A percentile compares a stretch with the other conserved stretches of the same genome.
phyloP scores from a whole-genome alignment of 2,329 filamentous ascomycete genomes.

The Dryadomyces quercus-mongolicae region DNA sequence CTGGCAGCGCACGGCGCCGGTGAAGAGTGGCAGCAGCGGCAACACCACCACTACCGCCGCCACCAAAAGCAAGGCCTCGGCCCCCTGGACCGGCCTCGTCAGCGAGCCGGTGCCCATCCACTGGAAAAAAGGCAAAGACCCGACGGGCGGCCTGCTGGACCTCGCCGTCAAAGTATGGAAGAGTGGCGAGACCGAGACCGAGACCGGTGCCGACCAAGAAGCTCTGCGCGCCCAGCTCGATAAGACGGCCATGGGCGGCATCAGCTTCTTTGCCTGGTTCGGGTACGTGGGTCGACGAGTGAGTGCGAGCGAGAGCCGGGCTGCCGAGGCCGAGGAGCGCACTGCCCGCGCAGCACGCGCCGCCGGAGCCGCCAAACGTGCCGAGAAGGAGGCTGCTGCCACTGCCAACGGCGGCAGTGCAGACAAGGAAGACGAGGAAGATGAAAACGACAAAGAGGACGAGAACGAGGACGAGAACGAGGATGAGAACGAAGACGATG shows the following conservation, averaged over 20 bases:
- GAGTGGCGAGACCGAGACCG: conserved; percentile 27
- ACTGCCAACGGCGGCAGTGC: conserved; percentile 20
- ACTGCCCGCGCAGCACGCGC: conserved; percentile 15
- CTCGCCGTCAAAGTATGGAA: conserved; percentile 58
- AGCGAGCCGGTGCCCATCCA: conserved; percentile 79
- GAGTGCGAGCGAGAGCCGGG: conserved; percentile 57
- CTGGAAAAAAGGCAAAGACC: conserved; percentile 78
- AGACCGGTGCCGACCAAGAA: conserved; percentile 20
- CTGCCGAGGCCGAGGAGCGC: conserved; percentile 47
- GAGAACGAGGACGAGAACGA: conserved; percentile 40
- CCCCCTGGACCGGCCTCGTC: conserved; percentile 65
- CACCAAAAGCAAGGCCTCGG: conserved; percentile 16
- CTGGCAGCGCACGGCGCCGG: conserved; percentile 49
- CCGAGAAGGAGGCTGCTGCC: conserved; percentile 14
- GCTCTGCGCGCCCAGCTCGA: conserved; percentile 31
- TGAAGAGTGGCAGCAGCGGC: not conserved
- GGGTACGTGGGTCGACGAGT: conserved; percentile 63
- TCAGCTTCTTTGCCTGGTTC: conserved; percentile 86
- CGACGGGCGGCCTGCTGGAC: conserved; percentile 69
- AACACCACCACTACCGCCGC: too few relatives aligned
- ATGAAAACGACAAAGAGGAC: conserved; percentile 42
- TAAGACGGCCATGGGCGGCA: conserved; percentile 47
- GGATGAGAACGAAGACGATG: conserved; percentile 38
- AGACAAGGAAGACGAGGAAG: conserved; percentile 33
- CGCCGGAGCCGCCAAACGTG: not conserved